These are phyloP conservation scores for Monosporozyma aerobia DNA, from an alignment of 805 yeast species.

Conservation along the genomic window DNA sequence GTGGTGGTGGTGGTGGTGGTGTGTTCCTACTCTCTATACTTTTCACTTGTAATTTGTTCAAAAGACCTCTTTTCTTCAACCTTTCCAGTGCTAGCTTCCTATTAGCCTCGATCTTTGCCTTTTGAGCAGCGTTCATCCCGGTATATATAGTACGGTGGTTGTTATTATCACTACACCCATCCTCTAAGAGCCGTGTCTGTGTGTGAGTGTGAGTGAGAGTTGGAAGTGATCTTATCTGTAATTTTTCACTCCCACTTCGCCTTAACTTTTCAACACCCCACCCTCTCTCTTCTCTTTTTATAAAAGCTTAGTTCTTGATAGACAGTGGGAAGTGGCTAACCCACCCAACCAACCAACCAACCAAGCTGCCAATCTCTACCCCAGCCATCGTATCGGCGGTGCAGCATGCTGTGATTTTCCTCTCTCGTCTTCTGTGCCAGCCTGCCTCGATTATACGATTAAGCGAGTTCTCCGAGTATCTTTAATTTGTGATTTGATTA, in stretches of 20 bases:
- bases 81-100: constrained; percentile 54
- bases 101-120: constrained; percentile 42
- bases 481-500: background rate
- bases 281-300: no score
- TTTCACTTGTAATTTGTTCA: constrained; percentile 15
- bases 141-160: no score
- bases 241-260: no score
- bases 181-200: no score
- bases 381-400: background rate
- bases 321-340: no score
- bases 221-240: no score
- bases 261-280: no score
- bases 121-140: constrained; percentile 25
- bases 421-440: background rate
- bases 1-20: background rate
- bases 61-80: constrained; percentile 38
- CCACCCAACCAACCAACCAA: background rate
- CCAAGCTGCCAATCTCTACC: no score
- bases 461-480: background rate
- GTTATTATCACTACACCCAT: no score
- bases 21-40: constrained; percentile 19
- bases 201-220: no score
- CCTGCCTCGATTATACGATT: background rate
- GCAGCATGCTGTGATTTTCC: background rate
- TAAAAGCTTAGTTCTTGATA: no score